Conservation (phyloP, 305 asterid genomes). For the Fraxinus baroniana region DNA sequence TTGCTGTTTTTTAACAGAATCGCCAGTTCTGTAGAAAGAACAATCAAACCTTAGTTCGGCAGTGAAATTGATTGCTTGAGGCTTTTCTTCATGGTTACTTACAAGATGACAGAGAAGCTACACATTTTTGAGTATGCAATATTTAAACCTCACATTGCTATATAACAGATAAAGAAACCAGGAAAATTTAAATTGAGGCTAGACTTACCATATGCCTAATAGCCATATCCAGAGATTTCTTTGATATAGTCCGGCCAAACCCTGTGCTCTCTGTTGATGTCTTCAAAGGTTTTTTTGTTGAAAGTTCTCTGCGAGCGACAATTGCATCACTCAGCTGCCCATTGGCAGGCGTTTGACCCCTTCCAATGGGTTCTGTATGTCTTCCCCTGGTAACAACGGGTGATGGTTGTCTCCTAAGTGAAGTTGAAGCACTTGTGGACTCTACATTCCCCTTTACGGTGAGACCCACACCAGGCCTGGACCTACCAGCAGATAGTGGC, state of each 20-base stretch:
- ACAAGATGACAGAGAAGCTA: not conserved
- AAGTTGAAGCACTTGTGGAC: slow-evolving; percentile 33
- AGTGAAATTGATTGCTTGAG: not conserved
- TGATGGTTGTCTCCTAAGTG: slow-evolving; percentile 68
- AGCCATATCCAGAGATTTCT: slow-evolving; percentile 94
- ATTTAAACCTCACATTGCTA: not conserved
- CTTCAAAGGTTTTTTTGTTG: slow-evolving; percentile 68
- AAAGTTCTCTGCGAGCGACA: slow-evolving; percentile 65
- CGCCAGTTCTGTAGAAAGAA: not conserved
- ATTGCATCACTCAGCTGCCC: slow-evolving; percentile 49
- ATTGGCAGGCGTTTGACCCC: slow-evolving; percentile 54
- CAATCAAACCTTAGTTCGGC: not conserved
- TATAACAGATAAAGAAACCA: slow-evolving; percentile 7
- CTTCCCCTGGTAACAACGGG: slow-evolving; percentile 82
- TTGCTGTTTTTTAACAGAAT: not conserved
- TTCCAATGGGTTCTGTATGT: slow-evolving; percentile 60
- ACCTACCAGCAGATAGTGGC: slow-evolving; percentile 96
- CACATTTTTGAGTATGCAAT: not conserved
- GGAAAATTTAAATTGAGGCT: slow-evolving; percentile 22
- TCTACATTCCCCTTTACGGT: slow-evolving; percentile 62
- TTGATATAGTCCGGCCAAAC: slow-evolving; percentile 85
- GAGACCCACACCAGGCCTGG: slow-evolving; percentile 66
- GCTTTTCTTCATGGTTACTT: not conserved
- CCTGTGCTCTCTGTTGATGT: slow-evolving; percentile 73
- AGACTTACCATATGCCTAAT: slow-evolving; percentile 84